phyloP scores from a whole-genome alignment of 225 moss, liverwort and hornwort genomes.

The Asterella californica region DNA sequence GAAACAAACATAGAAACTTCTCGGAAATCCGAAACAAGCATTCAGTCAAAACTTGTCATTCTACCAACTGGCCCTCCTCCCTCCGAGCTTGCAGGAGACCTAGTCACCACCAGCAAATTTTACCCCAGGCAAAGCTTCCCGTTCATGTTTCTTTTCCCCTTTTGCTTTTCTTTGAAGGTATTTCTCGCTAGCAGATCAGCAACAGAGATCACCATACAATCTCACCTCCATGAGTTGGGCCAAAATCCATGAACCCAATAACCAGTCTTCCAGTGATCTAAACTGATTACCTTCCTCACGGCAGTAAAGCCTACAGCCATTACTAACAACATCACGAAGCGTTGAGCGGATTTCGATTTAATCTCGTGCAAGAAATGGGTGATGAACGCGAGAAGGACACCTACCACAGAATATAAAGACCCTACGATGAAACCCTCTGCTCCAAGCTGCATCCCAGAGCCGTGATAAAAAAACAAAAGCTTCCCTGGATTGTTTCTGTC shows the following conservation, averaged over 20 bases:
- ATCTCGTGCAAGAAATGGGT: constrained; percentile 71
- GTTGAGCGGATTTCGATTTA: constrained; percentile 62
- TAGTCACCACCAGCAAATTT: no score
- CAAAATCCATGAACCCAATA: constrained; percentile 89
- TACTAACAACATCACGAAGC: constrained; percentile 58
- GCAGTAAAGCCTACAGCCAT: constrained; percentile 70
- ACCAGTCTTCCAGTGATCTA: constrained; percentile 99
- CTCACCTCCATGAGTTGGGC: constrained; percentile 80
- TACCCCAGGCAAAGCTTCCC: no score
- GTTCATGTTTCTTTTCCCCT: no score
- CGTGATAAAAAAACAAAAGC: constrained; percentile 87
- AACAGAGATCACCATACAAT: not conserved
- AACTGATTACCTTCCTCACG: constrained; percentile 71
- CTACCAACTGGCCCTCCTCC: no score
- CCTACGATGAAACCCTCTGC: constrained; percentile 97
- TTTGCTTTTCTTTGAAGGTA: no score
- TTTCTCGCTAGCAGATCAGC: no score
- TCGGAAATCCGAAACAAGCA: no score
- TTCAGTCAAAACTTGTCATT: no score
- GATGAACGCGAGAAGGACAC: constrained; percentile 65
- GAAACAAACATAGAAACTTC: no score
- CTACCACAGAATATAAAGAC: constrained; percentile 79
- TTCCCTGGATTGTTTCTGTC: constrained; percentile 80
- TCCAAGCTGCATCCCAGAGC: constrained; percentile 95
- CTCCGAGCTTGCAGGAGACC: no score